Conservation (phyloP, 2,329 filamentous ascomycete species). For the Lomentospora prolificans region DNA sequence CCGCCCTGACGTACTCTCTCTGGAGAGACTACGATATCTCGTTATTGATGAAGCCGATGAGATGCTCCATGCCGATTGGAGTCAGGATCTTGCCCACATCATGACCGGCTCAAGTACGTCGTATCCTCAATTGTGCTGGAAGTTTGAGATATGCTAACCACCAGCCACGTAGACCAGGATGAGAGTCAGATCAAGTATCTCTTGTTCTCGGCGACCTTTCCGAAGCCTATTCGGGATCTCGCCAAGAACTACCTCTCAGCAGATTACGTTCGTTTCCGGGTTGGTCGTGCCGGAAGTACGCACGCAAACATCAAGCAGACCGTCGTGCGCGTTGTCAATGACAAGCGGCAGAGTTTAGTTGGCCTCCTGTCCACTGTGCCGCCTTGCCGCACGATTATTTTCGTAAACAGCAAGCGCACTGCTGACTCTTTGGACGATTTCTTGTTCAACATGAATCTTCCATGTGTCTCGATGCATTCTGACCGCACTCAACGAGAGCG, state of each 20-base stretch:
- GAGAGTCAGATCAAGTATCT: constrained; percentile 60
- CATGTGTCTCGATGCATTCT: constrained; percentile 78
- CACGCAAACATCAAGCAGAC: constrained; percentile 76
- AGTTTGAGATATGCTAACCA: background rate
- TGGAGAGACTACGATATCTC: constrained; percentile 67
- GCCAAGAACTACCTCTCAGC: constrained; percentile 66
- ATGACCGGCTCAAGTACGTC: constrained; percentile 69
- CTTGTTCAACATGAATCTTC: constrained; percentile 68
- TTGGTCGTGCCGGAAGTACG: constrained; percentile 77
- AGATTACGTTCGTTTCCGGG: constrained; percentile 69
- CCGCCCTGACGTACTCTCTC: constrained; percentile 55
- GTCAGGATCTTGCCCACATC: constrained; percentile 62
- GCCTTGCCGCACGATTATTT: constrained; percentile 75
- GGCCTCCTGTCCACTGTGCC: constrained; percentile 62
- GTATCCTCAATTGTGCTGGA: background rate
- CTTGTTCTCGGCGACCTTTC: constrained; percentile 94
- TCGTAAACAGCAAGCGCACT: constrained; percentile 70
- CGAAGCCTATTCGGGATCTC: constrained; percentile 64
- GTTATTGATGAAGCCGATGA: constrained; percentile 95
- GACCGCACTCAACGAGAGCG: constrained; percentile 85
- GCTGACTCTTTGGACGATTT: constrained; percentile 84
- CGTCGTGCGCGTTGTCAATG: constrained; percentile 54
- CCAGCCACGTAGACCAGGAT: constrained; percentile 53
- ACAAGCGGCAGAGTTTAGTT: constrained; percentile 62
- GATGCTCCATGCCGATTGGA: constrained; percentile 74